Evolutionary conservation across 441 rosid species (phyloP).

Genomic region (Populus hybrid): DNA sequence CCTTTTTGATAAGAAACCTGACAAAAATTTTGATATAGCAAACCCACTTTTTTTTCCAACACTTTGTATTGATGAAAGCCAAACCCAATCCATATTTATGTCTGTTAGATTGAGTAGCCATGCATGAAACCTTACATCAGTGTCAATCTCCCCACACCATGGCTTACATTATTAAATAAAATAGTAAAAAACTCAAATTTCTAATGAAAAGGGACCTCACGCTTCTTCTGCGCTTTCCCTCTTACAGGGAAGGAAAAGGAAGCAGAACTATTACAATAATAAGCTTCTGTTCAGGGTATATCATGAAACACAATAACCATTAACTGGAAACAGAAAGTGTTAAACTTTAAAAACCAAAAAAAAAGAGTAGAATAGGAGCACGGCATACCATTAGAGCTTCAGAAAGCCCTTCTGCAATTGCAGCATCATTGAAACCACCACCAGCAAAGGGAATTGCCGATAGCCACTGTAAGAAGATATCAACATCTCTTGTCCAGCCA

Average conservation of each 20-base stretch:
- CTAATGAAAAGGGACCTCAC: not conserved
- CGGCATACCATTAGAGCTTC: constrained; percentile 86
- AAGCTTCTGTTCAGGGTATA: not conserved
- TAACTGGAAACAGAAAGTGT: not conserved
- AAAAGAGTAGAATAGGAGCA: constrained; percentile 8
- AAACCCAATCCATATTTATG: not conserved
- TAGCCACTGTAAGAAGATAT: constrained; percentile 78
- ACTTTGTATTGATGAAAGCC: not conserved
- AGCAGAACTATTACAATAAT: not conserved
- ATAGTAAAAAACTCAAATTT: not conserved
- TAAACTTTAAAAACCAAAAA: constrained; percentile 1
- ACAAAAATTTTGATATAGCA: not conserved
- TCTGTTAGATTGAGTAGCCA: not conserved
- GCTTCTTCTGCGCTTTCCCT: not conserved
- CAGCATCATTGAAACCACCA: constrained; percentile 93
- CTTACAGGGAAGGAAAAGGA: not conserved
- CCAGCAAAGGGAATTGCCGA: constrained; percentile 72
- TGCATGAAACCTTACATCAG: not conserved
- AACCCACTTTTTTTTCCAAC: not conserved
- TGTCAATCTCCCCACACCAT: not conserved
- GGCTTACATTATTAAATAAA: not conserved
- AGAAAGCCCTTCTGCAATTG: constrained; percentile 97
- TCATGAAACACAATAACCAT: not conserved
- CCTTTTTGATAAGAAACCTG: not conserved
- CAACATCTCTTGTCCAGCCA: constrained; percentile 94